Base-by-base conservation (phyloP, 306 rosid genomes). In the Prunus mongolica region DNA sequence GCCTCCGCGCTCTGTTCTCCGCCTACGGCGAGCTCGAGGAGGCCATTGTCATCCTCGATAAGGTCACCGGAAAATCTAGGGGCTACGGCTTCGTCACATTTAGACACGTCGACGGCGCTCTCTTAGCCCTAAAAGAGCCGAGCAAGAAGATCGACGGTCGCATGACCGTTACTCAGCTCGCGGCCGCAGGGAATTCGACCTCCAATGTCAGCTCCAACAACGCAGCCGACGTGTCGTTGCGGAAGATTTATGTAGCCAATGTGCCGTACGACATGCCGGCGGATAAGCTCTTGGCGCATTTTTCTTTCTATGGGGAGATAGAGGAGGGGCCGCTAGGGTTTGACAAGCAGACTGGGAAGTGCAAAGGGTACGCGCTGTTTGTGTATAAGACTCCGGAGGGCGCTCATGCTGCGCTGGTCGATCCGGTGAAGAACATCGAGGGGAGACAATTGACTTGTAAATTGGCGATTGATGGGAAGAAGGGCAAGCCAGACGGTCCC, bases 291-390 rank as follows among this genome's bases (percentile, higher is more conserved):
- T 71, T 96, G 4, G 90, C 89, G 0, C 98, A 96, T 64, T 96
- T 96, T 49, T 77, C 91, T 0, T 28, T 81, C 60, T 96, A 96
- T 13, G 99, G 99, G 0, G 98, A 89, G 78, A 91, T 96, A 18
- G 99, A 96, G 80, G 99, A 96, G 74, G 99, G 99, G 0, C 99
- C 99, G 2, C 77, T 96, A 69, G 99, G 99, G 55, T 96, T 96
- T 24, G 99, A 96, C 56, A 96, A 93, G 82, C 96, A 88, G 72
- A 96, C 99, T 0, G 99, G 99, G 5, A 91, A 93, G 68, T 96
- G 97, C 1, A 89, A 86, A 52, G 99, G 99, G 6, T 96, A 91
- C 1, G 98, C 99, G 0, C 75, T 96, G 38, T 96, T 96, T 6
- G 98, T 96, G 19, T 96, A 92, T 44, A 96, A 96, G 89, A 80